Conservation (phyloP, 2,329 filamentous ascomycete genomes). For the Pyrenochaeta sp. region DNA sequence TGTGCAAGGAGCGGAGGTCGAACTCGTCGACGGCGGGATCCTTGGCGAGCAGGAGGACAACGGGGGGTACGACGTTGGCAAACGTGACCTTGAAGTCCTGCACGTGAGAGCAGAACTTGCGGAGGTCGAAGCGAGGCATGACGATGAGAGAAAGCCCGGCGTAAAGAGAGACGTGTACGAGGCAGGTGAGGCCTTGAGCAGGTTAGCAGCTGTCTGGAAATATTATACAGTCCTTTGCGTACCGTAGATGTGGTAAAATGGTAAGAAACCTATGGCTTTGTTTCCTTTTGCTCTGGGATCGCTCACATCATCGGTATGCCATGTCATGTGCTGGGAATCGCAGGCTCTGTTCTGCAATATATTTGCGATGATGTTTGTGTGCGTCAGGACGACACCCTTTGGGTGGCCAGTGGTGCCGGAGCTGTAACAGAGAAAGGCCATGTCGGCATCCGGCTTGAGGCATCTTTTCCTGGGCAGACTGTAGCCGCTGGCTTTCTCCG, state of each 20-base stretch:
- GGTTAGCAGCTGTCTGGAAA: too few species aligned
- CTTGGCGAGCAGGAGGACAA: constrained; percentile 82
- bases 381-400: constrained; percentile 88
- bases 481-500: constrained; percentile 68
- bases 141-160: constrained; percentile 72
- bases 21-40: constrained; percentile 80
- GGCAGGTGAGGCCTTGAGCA: constrained; percentile 68
- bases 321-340: too few species aligned
- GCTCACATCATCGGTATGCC: constrained; percentile 65
- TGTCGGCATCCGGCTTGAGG: constrained; percentile 69
- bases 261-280: constrained; percentile 77
- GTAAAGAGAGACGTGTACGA: constrained; percentile 73
- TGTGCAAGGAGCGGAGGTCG: constrained; percentile 79
- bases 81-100: constrained; percentile 79
- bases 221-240: too few species aligned
- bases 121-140: constrained; percentile 82
- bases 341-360: constrained; percentile 51
- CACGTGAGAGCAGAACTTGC: constrained; percentile 77
- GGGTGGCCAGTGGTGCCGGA: constrained; percentile 90
- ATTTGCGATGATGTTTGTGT: constrained; percentile 83
- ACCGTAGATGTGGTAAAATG: constrained; percentile 93
- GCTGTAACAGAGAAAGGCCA: constrained; percentile 86
- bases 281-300: constrained; percentile 70
- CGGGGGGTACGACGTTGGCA: constrained; percentile 82
- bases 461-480: constrained; percentile 66